These are phyloP conservation scores for Aspergillus cejpii DNA, from an alignment of 2,329 filamentous ascomycete species.

Conservation along the genomic window DNA sequence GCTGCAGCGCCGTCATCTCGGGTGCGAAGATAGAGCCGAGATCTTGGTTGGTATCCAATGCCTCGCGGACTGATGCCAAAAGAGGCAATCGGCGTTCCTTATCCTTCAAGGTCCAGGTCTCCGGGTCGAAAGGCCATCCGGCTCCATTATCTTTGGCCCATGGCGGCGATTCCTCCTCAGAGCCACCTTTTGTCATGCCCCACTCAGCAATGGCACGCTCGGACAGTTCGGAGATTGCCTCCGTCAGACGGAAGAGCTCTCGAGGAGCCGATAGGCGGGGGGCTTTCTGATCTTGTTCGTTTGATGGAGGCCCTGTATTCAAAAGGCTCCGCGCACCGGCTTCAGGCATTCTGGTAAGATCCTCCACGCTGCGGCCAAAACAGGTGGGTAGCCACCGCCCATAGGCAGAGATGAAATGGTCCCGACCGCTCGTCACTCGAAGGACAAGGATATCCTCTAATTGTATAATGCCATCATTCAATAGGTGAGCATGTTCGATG, in stretches of 20 bases:
- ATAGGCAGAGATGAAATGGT: constrained; percentile 81
- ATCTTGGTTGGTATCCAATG: constrained; percentile 63
- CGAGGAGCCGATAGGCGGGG: constrained; percentile 70
- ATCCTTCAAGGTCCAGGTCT: constrained; percentile 44
- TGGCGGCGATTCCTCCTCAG: constrained; percentile 33
- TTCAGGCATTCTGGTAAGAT: constrained; percentile 78
- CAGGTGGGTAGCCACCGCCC: constrained; percentile 74
- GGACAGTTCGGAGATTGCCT: constrained; percentile 60
- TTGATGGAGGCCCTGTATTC: constrained; percentile 18
- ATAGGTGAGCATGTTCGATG: constrained; percentile 55
- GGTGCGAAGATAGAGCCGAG: constrained; percentile 57
- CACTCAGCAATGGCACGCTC: constrained; percentile 56
- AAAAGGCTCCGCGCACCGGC: constrained; percentile 64
- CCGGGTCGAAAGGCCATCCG: constrained; percentile 55
- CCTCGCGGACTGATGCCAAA: constrained; percentile 48
- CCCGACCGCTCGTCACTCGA: constrained; percentile 72
- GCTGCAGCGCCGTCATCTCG: constrained; percentile 57
- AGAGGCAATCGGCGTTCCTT: constrained; percentile 40
- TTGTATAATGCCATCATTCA: constrained; percentile 61
- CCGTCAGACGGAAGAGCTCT: constrained; percentile 83
- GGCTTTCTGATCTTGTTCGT: constrained; percentile 36
- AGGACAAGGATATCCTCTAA: constrained; percentile 86
- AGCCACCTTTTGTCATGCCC: constrained; percentile 50
- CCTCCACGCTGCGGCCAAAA: constrained; percentile 79
- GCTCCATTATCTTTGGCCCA: constrained; percentile 45